Conservation (phyloP, 805 yeast genomes). For the Hanseniaspora thailandica region DNA sequence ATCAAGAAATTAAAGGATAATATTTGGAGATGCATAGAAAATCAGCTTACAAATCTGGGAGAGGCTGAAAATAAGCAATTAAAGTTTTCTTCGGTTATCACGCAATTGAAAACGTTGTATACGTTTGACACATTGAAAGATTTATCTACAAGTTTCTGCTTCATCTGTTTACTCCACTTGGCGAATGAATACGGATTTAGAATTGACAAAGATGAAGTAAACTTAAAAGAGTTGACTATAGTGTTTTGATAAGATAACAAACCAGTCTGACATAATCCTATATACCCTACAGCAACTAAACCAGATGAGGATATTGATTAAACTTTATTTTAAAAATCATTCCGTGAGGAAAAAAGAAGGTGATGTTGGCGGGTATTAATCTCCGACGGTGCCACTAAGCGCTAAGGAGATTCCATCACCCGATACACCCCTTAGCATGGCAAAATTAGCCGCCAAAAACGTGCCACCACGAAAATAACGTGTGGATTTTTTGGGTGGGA, state of each 20-base stretch:
- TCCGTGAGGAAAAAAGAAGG: no score
- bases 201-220: slow-evolving; percentile 34
- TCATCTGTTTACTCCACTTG: slow-evolving; percentile 69
- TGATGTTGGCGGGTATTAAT: background rate
- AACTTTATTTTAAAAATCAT: no score
- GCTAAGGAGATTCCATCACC: background rate
- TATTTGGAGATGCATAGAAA: slow-evolving; percentile 49
- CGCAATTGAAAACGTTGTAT: slow-evolving; percentile 42
- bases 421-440: background rate
- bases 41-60: slow-evolving; percentile 50
- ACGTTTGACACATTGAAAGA: slow-evolving; percentile 47
- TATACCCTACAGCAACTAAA: background rate
- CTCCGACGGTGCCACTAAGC: background rate
- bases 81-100: slow-evolving; percentile 39
- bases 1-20: slow-evolving; percentile 62
- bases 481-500: background rate
- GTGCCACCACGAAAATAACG: background rate
- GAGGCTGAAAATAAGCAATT: slow-evolving; percentile 17
- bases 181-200: slow-evolving; percentile 74
- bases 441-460: background rate
- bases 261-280: no score
- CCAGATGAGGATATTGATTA: background rate
- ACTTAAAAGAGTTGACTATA: slow-evolving; percentile 24
- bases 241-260: slow-evolving; percentile 15
- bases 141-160: slow-evolving; percentile 72